Conservation (phyloP, 768 basidiomycete species). For the Clitopilus passeckerianus region DNA sequence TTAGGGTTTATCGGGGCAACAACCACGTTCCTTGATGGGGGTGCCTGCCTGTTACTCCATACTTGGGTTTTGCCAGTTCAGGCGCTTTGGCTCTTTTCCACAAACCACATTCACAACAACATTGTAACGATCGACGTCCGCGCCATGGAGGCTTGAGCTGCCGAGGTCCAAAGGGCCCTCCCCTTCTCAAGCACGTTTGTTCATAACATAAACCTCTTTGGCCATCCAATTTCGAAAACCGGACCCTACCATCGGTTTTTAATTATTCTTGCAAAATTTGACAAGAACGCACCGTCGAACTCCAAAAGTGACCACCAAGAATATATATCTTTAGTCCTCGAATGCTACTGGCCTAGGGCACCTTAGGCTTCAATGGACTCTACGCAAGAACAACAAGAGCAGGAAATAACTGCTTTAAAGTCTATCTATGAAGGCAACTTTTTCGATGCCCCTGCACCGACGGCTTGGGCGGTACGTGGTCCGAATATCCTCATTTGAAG, state of each 20-base stretch:
- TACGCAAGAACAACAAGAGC: conserved; percentile 57
- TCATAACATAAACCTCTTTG: conserved; percentile 14
- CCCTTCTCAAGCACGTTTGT: conserved; percentile 50
- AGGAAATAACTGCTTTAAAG: conserved; percentile 74
- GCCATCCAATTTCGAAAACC: conserved; percentile 10
- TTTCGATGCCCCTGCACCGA: conserved; percentile 66
- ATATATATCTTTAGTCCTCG: background rate
- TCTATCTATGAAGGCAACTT: conserved; percentile 82
- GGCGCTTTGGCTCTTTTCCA: conserved; percentile 3
- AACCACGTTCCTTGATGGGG: background rate
- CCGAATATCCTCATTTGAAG: conserved; percentile 1
- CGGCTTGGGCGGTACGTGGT: conserved; percentile 70
- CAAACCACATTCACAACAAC: conserved; percentile 5
- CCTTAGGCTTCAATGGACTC: conserved; percentile 55
- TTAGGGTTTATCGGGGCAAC: background rate
- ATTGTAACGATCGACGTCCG: conserved; percentile 10
- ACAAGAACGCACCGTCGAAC: conserved; percentile 11
- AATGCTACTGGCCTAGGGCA: background rate
- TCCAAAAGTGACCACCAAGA: conserved; percentile 8
- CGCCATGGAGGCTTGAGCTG: conserved; percentile 71
- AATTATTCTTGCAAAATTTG: background rate
- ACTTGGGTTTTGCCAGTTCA: conserved; percentile 4
- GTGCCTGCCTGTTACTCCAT: background rate
- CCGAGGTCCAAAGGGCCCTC: conserved; percentile 67
- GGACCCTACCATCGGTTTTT: background rate